Evolutionary conservation across 2,329 filamentous ascomycete species (phyloP).

Genomic region (Akanthomyces dipterigenus): DNA sequence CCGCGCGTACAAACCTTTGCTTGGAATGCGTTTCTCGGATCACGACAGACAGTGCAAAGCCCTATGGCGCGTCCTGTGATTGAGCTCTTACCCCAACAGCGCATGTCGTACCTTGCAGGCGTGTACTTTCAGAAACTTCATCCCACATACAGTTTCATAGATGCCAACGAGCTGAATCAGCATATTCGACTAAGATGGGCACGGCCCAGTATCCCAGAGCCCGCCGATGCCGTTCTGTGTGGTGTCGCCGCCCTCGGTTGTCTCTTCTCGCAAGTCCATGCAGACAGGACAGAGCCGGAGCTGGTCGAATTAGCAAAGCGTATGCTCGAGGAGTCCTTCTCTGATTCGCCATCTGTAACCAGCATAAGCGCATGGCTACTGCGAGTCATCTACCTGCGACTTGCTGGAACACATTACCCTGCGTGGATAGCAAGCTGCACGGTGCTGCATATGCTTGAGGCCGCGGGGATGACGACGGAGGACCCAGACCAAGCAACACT

Average conservation of each 20-base stretch:
- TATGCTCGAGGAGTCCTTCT: conserved; percentile 36
- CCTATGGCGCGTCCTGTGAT: conserved; percentile 31
- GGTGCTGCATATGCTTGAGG: conserved; percentile 52
- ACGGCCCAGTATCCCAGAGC: conserved; percentile 21
- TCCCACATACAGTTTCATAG: conserved; percentile 44
- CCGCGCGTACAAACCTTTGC: conserved; percentile 49
- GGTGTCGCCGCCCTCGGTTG: conserved; percentile 49
- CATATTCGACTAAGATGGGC: conserved; percentile 28
- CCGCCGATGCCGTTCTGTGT: conserved; percentile 43
- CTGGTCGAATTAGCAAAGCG: conserved; percentile 39
- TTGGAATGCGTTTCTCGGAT: conserved; percentile 40
- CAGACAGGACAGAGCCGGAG: conserved; percentile 35
- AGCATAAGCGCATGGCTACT: conserved; percentile 46
- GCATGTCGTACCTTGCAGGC: conserved; percentile 38
- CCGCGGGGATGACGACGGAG: conserved; percentile 41
- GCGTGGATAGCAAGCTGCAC: conserved; percentile 52
- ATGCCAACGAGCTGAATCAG: conserved; percentile 24
- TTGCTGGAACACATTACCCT: conserved; percentile 45
- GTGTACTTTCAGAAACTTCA: conserved; percentile 49
- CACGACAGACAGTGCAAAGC: conserved; percentile 17
- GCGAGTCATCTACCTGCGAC: conserved; percentile 45
- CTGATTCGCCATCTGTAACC: conserved; percentile 26
- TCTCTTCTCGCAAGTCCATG: conserved; percentile 40
- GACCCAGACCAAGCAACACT: conserved; percentile 19
- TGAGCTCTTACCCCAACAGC: conserved; percentile 38